Evolutionary conservation across 345 rosid species (phyloP).

Genomic region (Anacardium occidentale): DNA sequence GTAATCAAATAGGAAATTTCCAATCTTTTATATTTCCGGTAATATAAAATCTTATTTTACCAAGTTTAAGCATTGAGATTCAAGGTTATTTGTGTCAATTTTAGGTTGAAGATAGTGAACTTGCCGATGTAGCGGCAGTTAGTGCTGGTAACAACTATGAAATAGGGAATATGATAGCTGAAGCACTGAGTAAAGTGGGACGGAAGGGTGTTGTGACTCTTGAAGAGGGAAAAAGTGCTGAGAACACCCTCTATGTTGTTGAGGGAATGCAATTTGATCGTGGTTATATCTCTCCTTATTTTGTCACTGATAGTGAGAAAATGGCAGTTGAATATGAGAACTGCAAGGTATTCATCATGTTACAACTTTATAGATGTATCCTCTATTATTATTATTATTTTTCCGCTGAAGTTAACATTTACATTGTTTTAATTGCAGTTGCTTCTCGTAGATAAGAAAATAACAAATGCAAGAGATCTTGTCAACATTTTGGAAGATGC

Average conservation of each 20-base stretch:
- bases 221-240: slow-evolving; percentile 98
- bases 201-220: slow-evolving; percentile 95
- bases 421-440: slow-evolving; percentile 47
- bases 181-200: slow-evolving; percentile 96
- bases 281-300: slow-evolving; percentile 97
- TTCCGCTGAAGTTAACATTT: not conserved
- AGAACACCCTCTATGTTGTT: slow-evolving; percentile 89
- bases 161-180: slow-evolving; percentile 96
- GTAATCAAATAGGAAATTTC: slow-evolving; percentile 27
- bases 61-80: not conserved
- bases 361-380: not conserved
- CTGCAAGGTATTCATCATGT: slow-evolving; percentile 68
- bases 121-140: slow-evolving; percentile 98
- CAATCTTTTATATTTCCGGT: not conserved
- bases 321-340: slow-evolving; percentile 96
- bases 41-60: not conserved
- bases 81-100: not conserved
- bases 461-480: slow-evolving; percentile 95
- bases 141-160: slow-evolving; percentile 97
- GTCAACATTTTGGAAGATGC: slow-evolving; percentile 84
- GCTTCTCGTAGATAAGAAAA: slow-evolving; percentile 96
- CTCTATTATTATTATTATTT: not conserved
- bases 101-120: slow-evolving; percentile 98
- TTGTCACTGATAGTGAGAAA: slow-evolving; percentile 94
- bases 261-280: slow-evolving; percentile 99